phyloP scores from a whole-genome alignment of 345 rosid species.

The Aethionema arabicum region DNA sequence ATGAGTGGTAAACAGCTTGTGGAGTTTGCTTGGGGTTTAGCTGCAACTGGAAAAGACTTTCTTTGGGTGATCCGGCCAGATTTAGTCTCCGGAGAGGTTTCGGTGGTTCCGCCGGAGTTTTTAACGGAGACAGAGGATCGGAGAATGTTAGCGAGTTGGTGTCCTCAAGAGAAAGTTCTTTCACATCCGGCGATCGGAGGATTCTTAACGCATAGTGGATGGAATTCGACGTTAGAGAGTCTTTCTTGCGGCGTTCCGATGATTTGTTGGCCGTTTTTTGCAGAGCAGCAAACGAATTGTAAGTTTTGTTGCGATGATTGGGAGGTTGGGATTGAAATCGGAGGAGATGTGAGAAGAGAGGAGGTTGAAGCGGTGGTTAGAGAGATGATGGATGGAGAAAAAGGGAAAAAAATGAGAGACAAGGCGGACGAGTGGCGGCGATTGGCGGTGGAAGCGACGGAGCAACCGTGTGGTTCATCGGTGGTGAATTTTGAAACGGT shows the following conservation, averaged over 20 bases:
- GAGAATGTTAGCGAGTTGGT: slow-evolving; percentile 47
- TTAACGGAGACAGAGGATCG: slow-evolving; percentile 37
- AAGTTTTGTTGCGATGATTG: slow-evolving; percentile 43
- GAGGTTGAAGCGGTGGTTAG: slow-evolving; percentile 47
- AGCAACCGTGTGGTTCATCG: slow-evolving; percentile 36
- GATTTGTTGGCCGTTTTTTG: slow-evolving; percentile 62
- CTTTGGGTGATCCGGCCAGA: slow-evolving; percentile 61
- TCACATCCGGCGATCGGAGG: slow-evolving; percentile 51
- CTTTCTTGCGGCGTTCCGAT: slow-evolving; percentile 45
- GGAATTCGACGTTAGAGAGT: slow-evolving; percentile 65
- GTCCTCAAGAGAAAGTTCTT: slow-evolving; percentile 53
- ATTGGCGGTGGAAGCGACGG: slow-evolving; percentile 30
- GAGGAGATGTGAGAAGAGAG: slow-evolving; percentile 46
- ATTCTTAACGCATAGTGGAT: slow-evolving; percentile 57
- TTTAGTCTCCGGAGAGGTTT: slow-evolving; percentile 44
- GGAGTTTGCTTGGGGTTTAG: slow-evolving; percentile 67
- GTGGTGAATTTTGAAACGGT: slow-evolving; percentile 33
- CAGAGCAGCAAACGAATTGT: slow-evolving; percentile 60
- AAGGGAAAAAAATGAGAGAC: slow-evolving; percentile 47
- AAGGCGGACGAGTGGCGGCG: slow-evolving; percentile 45
- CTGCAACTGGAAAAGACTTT: slow-evolving; percentile 47
- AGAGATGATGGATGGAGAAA: slow-evolving; percentile 51
- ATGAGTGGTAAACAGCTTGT: slow-evolving; percentile 40
- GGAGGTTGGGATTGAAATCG: slow-evolving; percentile 59
- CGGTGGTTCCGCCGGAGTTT: slow-evolving; percentile 45